Evolutionary conservation across 495 filamentous ascomycete species (phyloP).

Genomic region (Xylaria venustula): DNA sequence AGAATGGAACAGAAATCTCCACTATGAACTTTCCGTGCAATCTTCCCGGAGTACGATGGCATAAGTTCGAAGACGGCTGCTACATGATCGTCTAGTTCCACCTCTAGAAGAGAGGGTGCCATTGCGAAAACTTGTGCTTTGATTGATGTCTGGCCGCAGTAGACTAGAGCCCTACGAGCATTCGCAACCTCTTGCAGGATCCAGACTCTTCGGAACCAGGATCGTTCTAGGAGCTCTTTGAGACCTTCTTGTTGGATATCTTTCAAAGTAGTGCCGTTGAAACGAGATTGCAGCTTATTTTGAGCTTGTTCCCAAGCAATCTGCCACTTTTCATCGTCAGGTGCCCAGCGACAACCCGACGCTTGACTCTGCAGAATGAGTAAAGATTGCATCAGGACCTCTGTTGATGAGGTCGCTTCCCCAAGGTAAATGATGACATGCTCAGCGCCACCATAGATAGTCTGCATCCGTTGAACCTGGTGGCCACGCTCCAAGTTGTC

Average conservation of each 20-base stretch:
- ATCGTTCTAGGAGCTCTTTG: conserved; percentile 13
- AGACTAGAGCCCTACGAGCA: conserved; percentile 21
- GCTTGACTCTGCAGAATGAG: background rate
- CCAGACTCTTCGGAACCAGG: conserved; percentile 33
- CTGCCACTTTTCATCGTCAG: conserved; percentile 2
- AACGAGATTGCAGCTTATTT: background rate
- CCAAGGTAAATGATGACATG: background rate
- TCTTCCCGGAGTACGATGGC: conserved; percentile 19
- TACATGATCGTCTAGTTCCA: conserved; percentile 16
- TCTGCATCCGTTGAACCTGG: conserved; percentile 19
- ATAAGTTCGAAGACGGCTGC: conserved; percentile 32
- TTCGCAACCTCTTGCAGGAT: conserved; percentile 35
- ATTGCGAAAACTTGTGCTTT: conserved; percentile 22
- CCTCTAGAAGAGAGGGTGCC: conserved; percentile 14
- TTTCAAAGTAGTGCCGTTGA: background rate
- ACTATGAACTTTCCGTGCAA: conserved; percentile 19
- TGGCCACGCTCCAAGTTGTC: conserved; percentile 17
- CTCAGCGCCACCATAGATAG: conserved; percentile 19
- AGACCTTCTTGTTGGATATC: conserved; percentile 7
- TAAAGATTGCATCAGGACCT: background rate
- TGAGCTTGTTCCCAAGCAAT: background rate
- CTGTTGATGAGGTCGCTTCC: background rate
- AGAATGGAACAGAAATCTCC: conserved; percentile 22
- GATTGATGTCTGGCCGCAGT: conserved; percentile 24
- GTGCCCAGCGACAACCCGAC: background rate